Percentiles rank a stretch among this genome's conserved stretches.
Conservation (phyloP, 306 rosid species). For the Cucumis cinereus region DNA sequence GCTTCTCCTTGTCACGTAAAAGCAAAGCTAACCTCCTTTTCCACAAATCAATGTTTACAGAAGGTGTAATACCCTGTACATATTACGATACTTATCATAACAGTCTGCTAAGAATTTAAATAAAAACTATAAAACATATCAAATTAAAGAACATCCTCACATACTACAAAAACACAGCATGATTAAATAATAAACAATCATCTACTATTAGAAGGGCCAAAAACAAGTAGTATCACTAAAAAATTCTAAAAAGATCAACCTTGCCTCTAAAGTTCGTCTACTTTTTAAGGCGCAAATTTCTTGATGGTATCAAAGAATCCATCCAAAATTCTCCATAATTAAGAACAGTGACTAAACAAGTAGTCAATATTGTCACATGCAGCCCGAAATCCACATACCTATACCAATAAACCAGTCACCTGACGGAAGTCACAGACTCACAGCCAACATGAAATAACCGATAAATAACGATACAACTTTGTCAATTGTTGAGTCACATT, state of each 20-base stretch:
- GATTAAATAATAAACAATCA: background rate
- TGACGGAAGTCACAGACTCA: background rate
- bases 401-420: background rate
- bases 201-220: background rate
- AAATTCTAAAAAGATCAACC: background rate
- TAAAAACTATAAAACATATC: background rate
- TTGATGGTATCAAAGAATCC: background rate
- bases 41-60: constrained; percentile 42
- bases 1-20: constrained; percentile 49
- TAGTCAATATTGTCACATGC: background rate
- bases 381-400: background rate
- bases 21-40: constrained; percentile 39
- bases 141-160: background rate
- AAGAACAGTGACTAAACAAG: background rate
- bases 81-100: background rate
- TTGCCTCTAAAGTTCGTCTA: background rate
- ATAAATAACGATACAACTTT: background rate
- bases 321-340: background rate
- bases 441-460: background rate
- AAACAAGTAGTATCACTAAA: background rate
- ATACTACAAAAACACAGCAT: background rate
- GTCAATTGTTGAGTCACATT: background rate
- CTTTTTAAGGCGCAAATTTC: background rate
- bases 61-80: constrained; percentile 30
- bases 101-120: constrained; percentile 10